Evolutionary conservation across 129 eudicot species (phyloP).

Genomic region (Pulicaria dysenterica): DNA sequence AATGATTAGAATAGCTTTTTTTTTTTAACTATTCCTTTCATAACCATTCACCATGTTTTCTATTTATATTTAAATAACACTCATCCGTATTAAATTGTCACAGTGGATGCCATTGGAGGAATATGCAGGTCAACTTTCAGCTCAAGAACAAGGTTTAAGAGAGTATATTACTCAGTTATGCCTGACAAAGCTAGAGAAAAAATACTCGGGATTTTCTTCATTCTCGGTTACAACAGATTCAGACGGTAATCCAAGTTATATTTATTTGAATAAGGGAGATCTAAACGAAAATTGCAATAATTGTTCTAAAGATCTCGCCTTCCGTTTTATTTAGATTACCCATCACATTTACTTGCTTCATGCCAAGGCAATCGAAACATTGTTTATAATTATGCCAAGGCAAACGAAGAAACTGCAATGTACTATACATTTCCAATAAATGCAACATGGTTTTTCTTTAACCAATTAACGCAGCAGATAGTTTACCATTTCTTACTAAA

Average conservation of each 20-base stretch:
- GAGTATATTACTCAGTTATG: conserved; percentile 44
- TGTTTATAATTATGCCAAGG: not conserved
- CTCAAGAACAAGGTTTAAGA: conserved; percentile 42
- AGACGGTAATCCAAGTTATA: conserved; percentile 30
- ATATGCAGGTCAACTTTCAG: conserved; percentile 53
- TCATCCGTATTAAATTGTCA: not conserved
- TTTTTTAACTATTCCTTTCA: too few relatives aligned
- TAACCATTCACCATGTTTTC: not conserved
- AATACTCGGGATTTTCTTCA: conserved; percentile 54
- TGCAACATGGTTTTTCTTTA: not conserved
- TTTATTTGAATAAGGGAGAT: conserved; percentile 47
- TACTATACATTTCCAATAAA: not conserved
- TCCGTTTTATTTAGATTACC: not conserved
- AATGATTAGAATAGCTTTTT: too few relatives aligned
- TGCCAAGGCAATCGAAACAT: not conserved
- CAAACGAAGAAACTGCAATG: not conserved
- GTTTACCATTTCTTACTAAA: too few relatives aligned
- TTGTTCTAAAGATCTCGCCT: conserved; percentile 6
- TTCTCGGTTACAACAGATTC: conserved; percentile 33
- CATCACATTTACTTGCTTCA: not conserved
- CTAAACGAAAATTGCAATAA: conserved; percentile 14
- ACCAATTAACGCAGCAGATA: not conserved
- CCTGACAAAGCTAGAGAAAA: conserved; percentile 43
- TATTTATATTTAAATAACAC: not conserved
- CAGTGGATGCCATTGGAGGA: conserved; percentile 82